A percentile compares a stretch with the other conserved stretches of the same genome.
phyloP scores from a whole-genome alignment of 2,329 filamentous ascomycete species.

The Colletotrichum simmondsii region DNA sequence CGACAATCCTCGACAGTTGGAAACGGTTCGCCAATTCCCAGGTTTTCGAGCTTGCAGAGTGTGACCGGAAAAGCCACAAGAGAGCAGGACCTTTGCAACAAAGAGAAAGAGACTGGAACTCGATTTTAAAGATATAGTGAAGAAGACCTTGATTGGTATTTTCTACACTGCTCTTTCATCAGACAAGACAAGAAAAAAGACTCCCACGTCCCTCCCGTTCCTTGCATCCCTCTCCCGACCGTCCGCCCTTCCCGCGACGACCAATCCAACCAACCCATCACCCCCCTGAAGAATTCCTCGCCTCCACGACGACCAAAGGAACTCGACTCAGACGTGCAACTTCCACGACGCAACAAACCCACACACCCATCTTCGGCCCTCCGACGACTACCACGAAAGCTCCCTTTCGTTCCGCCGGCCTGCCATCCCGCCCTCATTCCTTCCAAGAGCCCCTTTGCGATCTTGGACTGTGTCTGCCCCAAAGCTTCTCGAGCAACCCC shows the following conservation, averaged over 20 bases:
- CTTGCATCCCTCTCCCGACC: constrained; percentile 29
- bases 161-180: constrained; percentile 39
- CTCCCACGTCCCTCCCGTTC: constrained; percentile 21
- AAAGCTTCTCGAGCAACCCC: constrained; percentile 3
- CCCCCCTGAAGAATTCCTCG: constrained; percentile 52
- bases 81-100: background rate
- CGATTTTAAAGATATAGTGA: constrained; percentile 41
- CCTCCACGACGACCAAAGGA: constrained; percentile 51
- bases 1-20: constrained; percentile 18
- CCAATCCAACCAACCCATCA: background rate
- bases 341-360: constrained; percentile 36
- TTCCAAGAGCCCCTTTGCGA: constrained; percentile 8
- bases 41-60: constrained; percentile 29
- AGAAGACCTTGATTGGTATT: constrained; percentile 54
- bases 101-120: constrained; percentile 42
- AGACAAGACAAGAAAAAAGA: background rate
- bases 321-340: constrained; percentile 45
- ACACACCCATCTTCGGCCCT: constrained; percentile 36
- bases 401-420: constrained; percentile 47
- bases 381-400: constrained; percentile 43
- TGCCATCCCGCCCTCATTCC: constrained; percentile 32
- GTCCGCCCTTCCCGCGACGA: constrained; percentile 20
- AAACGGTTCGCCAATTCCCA: constrained; percentile 24
- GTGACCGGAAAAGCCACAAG: constrained; percentile 4
- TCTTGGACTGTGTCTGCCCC: constrained; percentile 38